A percentile compares a stretch with the other conserved stretches of the same genome.
phyloP scores from a whole-genome alignment of 257 asterid genomes.

The Scutellaria minor region DNA sequence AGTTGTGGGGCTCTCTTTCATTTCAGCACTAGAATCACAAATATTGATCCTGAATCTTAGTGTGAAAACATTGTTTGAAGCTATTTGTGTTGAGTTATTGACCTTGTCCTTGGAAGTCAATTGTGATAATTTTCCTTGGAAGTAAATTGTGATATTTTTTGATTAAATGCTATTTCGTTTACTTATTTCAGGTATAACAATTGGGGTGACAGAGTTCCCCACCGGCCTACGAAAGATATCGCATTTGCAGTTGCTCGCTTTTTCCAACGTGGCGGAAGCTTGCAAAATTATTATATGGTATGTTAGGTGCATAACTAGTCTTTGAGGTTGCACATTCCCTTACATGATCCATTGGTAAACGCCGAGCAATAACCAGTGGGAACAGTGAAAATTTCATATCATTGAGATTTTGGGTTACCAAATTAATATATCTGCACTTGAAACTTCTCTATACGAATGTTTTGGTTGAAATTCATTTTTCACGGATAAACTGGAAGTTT shows the following conservation, averaged over 20 bases:
- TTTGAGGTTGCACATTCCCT: conserved; percentile 25
- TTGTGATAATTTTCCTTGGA: neutral
- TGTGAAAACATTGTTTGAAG: conserved; percentile 9
- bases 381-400: neutral
- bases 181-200: conserved; percentile 65
- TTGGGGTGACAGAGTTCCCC: conserved; percentile 93
- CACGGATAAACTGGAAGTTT: neutral
- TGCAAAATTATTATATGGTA: conserved; percentile 95
- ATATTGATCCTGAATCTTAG: neutral
- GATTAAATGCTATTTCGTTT: conserved; percentile 23
- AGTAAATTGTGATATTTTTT: conserved; percentile 11
- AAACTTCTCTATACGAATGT: neutral
- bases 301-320: conserved; percentile 22
- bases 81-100: conserved; percentile 9
- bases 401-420: conserved; percentile 25
- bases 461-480: conserved; percentile 19
- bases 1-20: neutral
- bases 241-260: conserved; percentile 99
- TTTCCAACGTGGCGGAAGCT: conserved; percentile 95
- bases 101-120: conserved; percentile 8
- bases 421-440: neutral
- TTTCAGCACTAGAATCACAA: neutral
- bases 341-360: conserved; percentile 17
- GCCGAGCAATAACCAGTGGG: neutral
- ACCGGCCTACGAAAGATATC: conserved; percentile 83